Evolutionary conservation across 441 rosid species (phyloP).

Genomic region (Populus hybrid): DNA sequence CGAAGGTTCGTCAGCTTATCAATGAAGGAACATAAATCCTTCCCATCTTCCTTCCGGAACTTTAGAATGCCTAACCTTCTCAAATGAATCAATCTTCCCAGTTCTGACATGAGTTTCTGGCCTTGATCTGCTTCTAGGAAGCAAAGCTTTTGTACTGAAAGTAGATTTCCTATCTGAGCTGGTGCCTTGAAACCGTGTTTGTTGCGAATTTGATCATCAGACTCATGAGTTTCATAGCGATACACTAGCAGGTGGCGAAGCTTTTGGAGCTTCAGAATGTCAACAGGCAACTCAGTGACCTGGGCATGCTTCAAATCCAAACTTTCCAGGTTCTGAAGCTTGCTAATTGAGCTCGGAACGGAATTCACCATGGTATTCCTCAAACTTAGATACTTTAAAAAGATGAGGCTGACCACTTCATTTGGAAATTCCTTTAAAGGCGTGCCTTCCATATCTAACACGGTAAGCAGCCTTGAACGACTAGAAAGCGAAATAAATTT

Average conservation of each 20-base stretch:
- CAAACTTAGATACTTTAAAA: constrained; percentile 21
- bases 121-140: constrained; percentile 30
- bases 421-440: constrained; percentile 20
- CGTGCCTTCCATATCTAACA: constrained; percentile 26
- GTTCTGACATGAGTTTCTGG: constrained; percentile 16
- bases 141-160: constrained; percentile 36
- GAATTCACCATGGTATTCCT: constrained; percentile 20
- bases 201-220: constrained; percentile 21
- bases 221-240: constrained; percentile 8
- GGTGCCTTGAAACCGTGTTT: constrained; percentile 31
- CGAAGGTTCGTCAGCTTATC: constrained; percentile 26
- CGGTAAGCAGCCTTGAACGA: constrained; percentile 20
- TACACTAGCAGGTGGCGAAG: constrained; percentile 46
- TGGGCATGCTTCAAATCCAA: constrained; percentile 28
- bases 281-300: constrained; percentile 23
- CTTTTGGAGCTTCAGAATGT: constrained; percentile 20
- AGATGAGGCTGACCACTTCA: constrained; percentile 7
- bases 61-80: constrained; percentile 37
- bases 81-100: constrained; percentile 32
- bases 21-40: constrained; percentile 30
- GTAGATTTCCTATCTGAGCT: constrained; percentile 27
- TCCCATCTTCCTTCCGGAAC: constrained; percentile 31
- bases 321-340: constrained; percentile 24
- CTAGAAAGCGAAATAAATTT: not conserved
- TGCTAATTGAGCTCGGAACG: constrained; percentile 25